Evolutionary conservation across 2,329 filamentous ascomycete species (phyloP).

Genomic region (Nannizziopsis arthrosporioides): DNA sequence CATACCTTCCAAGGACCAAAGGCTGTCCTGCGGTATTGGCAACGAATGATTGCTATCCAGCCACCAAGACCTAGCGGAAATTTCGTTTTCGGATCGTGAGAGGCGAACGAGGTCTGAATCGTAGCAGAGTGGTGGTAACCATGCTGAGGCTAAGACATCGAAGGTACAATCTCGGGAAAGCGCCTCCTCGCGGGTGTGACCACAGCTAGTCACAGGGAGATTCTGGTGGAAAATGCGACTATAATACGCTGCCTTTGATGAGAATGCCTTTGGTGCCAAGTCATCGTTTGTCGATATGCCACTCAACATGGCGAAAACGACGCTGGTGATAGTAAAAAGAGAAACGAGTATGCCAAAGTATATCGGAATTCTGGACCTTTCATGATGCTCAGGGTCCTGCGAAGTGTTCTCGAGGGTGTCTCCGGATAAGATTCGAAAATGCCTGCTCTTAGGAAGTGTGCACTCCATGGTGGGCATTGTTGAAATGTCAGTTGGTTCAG

Average conservation of each 20-base stretch:
- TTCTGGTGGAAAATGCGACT: neutral
- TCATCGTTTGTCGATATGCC: too few species aligned
- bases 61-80: slow-evolving; percentile 10
- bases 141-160: slow-evolving; percentile 11
- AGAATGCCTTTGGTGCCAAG: too few species aligned
- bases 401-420: too few species aligned
- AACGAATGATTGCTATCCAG: slow-evolving; percentile 6
- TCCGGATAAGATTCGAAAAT: too few species aligned
- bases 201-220: slow-evolving; percentile 3
- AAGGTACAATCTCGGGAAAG: slow-evolving; percentile 9
- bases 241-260: neutral
- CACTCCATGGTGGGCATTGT: too few species aligned
- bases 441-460: too few species aligned
- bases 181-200: slow-evolving; percentile 11
- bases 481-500: too few species aligned
- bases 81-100: neutral
- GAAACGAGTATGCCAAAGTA: too few species aligned
- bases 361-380: too few species aligned
- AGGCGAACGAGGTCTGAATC: slow-evolving; percentile 6
- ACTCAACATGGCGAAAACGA: too few species aligned
- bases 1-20: slow-evolving; percentile 7
- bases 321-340: too few species aligned
- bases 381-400: too few species aligned
- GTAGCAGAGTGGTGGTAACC: slow-evolving; percentile 12
- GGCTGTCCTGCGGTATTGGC: slow-evolving; percentile 4